Conservation (phyloP, 768 basidiomycete species). For the Auriculariales sp. region DNA sequence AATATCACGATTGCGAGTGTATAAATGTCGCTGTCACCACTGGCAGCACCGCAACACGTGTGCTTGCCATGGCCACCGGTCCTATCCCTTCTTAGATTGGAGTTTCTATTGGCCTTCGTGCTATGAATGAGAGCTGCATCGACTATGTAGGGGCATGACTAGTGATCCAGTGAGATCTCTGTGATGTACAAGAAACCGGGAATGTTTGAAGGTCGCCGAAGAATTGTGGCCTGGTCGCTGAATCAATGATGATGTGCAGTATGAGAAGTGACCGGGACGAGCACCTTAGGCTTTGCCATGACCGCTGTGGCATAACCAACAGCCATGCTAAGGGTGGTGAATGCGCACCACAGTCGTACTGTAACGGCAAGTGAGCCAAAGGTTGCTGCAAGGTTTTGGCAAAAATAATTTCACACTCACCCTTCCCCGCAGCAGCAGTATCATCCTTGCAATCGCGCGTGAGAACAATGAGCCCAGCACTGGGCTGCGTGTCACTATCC, state of each 20-base stretch:
- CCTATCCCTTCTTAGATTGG: too few relatives aligned
- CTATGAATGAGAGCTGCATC: too few relatives aligned
- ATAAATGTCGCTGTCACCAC: too few relatives aligned
- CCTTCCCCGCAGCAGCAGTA: conserved; percentile 7
- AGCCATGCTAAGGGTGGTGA: conserved; percentile 74
- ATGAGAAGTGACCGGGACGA: background rate
- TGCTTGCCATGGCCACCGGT: too few relatives aligned
- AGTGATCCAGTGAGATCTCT: background rate
- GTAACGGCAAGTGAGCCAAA: too few relatives aligned
- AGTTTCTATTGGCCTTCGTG: too few relatives aligned
- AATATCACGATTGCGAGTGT: too few relatives aligned
- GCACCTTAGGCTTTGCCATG: conserved; percentile 44
- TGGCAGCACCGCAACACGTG: too few relatives aligned
- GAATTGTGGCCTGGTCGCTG: conserved; percentile 20
- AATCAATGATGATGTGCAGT: background rate
- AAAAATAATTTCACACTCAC: too few relatives aligned
- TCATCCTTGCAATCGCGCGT: conserved; percentile 27
- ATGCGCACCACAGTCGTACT: conserved; percentile 73
- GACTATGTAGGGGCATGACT: background rate
- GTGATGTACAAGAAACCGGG: background rate
- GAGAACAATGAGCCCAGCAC: conserved; percentile 50
- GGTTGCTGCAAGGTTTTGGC: too few relatives aligned
- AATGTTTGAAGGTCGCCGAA: conserved; percentile 10
- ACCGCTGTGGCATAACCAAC: conserved; percentile 50
- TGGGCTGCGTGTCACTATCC: conserved; percentile 28